These are phyloP conservation scores for Syncephalis plumigaleata DNA, from an alignment of 371 early-diverging fungal species.

Conservation along the genomic window DNA sequence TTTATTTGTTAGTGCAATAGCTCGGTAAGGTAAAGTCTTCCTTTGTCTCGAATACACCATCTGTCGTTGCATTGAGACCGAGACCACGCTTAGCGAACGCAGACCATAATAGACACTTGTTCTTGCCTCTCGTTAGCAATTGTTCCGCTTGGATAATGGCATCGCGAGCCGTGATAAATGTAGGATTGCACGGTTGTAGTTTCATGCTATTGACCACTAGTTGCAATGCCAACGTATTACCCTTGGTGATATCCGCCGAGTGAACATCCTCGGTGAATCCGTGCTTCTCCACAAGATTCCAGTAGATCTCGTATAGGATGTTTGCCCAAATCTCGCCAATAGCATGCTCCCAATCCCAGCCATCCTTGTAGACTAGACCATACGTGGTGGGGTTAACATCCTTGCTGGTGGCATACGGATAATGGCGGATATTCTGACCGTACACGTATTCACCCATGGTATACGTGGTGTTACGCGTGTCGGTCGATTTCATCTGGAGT, in stretches of 20 bases:
- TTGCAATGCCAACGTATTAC: constrained; percentile 73
- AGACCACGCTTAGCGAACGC: constrained; percentile 84
- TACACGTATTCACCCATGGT: constrained; percentile 84
- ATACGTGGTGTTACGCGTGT: constrained; percentile 32
- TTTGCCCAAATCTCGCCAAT: constrained; percentile 96
- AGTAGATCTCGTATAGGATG: constrained; percentile 79
- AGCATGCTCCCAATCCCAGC: constrained; percentile 76
- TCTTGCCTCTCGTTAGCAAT: constrained; percentile 46
- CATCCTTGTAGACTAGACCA: constrained; percentile 75
- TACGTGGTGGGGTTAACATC: constrained; percentile 79
- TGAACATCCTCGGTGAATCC: constrained; percentile 34
- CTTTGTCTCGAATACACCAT: constrained; percentile 4
- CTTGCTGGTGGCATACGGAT: constrained; percentile 66
- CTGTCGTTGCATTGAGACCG: constrained; percentile 34
- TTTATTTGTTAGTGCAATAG: constrained; percentile 5
- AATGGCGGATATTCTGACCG: constrained; percentile 69
- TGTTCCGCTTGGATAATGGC: constrained; percentile 52
- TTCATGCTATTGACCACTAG: constrained; percentile 83
- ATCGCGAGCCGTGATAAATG: constrained; percentile 76
- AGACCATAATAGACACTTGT: constrained; percentile 65
- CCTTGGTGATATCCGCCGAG: constrained; percentile 15
- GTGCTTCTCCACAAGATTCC: constrained; percentile 48
- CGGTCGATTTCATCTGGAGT: constrained; percentile 36
- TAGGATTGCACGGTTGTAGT: too few relatives aligned
- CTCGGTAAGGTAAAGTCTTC: constrained; percentile 41